Evolutionary conservation across 2,329 filamentous ascomycete species (phyloP), one percentile per base, ranked within the genome.

Genomic region (Botrytis porri): DNA sequence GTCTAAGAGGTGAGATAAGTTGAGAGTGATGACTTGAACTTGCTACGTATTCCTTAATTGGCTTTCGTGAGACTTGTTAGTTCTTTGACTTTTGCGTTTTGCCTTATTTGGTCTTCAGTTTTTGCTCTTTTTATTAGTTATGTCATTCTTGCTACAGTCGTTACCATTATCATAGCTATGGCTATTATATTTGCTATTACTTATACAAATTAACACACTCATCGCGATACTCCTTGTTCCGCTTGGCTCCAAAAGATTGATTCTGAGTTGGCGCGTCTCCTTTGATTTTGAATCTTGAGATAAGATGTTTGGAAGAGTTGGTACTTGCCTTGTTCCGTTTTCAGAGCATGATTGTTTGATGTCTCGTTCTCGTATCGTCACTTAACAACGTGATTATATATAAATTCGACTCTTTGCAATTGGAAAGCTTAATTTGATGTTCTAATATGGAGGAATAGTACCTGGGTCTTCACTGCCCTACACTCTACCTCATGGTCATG

Each of bases 21-120:
- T 67, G 54, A 32, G 70, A 54, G 41, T 72, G 62, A 59, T 67
- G 54, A 72, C 62, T 67, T 72, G 37, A 72, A 63, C 63, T 69
- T 72, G 62, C 62, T 72, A 66, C 61, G 60, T 51, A 65, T 65
- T 57, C 69, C 61, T 71, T 66, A 32, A 66, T 32, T 35, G 70
- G 70, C 29, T 71, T 41, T 71, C 70, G 70, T 71, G 45, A 71
- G 70, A 71, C 70, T 71, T 32, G 69, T 71, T 71, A 25, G 57
- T 66, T 63, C 54, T 66, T 66, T 65, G n/a, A 54, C 51, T 25
- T 66, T 66, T 41, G 18, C 20, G 29, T 66, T 51, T 71, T n/a
- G 12, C 22, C 51, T 66, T 57, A 18, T 20, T 67, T 29, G 20
- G 29, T 35, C 14, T 32, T 22, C 8, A 16, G 6, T 35, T 65